Percentiles rank a stretch among this genome's conserved stretches.
Evolutionary conservation across 257 asterid genomes (phyloP).

Genomic region (Solanum paucissectum): DNA sequence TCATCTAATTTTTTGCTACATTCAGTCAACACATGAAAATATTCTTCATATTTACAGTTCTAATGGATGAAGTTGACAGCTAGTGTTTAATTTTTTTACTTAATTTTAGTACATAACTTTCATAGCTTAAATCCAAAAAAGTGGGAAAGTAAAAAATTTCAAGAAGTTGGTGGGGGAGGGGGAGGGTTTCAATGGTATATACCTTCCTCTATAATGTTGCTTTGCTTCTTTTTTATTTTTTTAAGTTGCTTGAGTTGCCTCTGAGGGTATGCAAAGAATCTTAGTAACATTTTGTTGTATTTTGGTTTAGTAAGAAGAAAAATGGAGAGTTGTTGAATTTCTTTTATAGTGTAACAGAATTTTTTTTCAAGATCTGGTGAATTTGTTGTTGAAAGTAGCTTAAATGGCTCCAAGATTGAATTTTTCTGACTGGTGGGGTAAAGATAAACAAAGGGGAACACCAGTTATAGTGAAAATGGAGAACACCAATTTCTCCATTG

Average conservation of each 20-base stretch:
- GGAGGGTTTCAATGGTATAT: constrained; percentile 15
- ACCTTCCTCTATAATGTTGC: constrained; percentile 39
- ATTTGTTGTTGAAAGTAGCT: not conserved
- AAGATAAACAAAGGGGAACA: constrained; percentile 26
- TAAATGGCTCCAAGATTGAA: constrained; percentile 56
- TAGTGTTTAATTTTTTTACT: not conserved
- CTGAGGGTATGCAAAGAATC: constrained; percentile 46
- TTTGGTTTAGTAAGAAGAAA: not conserved
- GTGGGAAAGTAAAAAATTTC: not conserved
- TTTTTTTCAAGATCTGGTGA: not conserved
- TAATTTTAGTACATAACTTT: not conserved
- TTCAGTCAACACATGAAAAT: not conserved
- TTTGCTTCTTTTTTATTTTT: constrained; percentile 9
- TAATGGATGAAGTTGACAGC: not conserved
- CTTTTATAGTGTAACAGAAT: not conserved
- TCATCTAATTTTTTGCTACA: not conserved
- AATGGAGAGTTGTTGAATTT: constrained; percentile 12
- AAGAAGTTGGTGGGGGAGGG: not conserved
- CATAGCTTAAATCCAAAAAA: not conserved
- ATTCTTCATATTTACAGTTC: not conserved
- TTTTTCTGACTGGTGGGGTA: constrained; percentile 40
- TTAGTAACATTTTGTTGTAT: not conserved
- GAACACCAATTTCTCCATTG: constrained; percentile 53
- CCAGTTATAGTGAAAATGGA: constrained; percentile 69
- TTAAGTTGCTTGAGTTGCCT: constrained; percentile 28